Percentiles rank a stretch among this genome's conserved stretches.
Conservation (phyloP, 352 stramenopile genomes). For the Thalassiosira exigua region DNA sequence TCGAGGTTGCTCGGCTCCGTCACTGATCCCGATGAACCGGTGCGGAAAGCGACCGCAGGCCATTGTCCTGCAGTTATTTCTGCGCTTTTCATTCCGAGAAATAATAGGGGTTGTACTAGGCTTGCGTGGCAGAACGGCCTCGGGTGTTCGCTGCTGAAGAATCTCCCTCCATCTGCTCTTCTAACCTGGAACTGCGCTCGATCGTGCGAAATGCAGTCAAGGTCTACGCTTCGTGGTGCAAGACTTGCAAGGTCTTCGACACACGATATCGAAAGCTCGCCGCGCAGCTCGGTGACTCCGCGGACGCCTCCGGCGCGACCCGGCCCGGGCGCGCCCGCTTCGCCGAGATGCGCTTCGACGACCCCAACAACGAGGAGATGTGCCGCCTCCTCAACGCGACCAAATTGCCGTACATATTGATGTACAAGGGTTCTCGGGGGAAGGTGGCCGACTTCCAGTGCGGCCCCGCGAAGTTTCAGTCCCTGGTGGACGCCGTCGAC, state of each 20-base stretch:
- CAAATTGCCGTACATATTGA: constrained; percentile 34
- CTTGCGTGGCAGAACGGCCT: too few relatives aligned
- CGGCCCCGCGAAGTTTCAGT: constrained; percentile 29
- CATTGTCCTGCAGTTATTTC: too few relatives aligned
- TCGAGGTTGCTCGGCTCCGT: too few relatives aligned
- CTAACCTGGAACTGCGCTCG: too few relatives aligned
- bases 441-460: constrained; percentile 37
- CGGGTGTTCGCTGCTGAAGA: too few relatives aligned
- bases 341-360: constrained; percentile 33
- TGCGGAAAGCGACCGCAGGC: too few relatives aligned
- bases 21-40: too few relatives aligned
- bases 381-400: constrained; percentile 26
- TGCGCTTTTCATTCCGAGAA: too few relatives aligned
- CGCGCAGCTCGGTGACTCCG: constrained; percentile 12
- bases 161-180: too few relatives aligned
- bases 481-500: constrained; percentile 20
- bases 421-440: constrained; percentile 31
- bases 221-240: constrained; percentile 37
- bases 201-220: too few relatives aligned
- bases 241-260: constrained; percentile 38
- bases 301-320: constrained; percentile 2
- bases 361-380: constrained; percentile 26
- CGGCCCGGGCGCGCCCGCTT: constrained; percentile 11
- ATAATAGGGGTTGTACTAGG: too few relatives aligned
- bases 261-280: constrained; percentile 28